A percentile compares a stretch with the other conserved stretches of the same genome.
phyloP scores from a whole-genome alignment of 306 rosid species.

The Bauhinia variegata region DNA sequence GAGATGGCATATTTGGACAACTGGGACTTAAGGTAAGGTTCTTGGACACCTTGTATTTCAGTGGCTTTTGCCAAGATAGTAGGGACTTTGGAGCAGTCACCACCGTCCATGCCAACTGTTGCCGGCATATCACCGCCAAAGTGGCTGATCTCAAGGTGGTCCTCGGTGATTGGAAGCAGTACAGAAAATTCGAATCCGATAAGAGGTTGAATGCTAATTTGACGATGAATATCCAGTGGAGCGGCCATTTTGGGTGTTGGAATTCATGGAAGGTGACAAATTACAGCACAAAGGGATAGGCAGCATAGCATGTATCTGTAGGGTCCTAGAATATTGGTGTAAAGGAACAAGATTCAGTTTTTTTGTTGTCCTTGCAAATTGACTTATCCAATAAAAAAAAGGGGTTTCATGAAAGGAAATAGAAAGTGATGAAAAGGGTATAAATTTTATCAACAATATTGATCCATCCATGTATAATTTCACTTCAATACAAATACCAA shows the following conservation, averaged over 20 bases:
- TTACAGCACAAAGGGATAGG: not conserved
- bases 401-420: no score
- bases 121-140: slow-evolving; percentile 70
- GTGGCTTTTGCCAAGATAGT: slow-evolving; percentile 86
- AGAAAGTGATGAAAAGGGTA: no score
- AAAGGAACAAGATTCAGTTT: no score
- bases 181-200: slow-evolving; percentile 25
- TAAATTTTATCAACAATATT: no score
- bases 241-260: slow-evolving; percentile 46
- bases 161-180: slow-evolving; percentile 75
- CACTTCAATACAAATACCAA: no score
- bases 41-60: slow-evolving; percentile 68
- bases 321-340: no score
- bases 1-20: slow-evolving; percentile 37
- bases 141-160: slow-evolving; percentile 47
- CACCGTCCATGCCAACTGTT: slow-evolving; percentile 82
- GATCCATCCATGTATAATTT: no score
- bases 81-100: slow-evolving; percentile 55
- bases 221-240: slow-evolving; percentile 42
- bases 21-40: slow-evolving; percentile 68
- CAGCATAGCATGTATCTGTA: no score
- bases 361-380: no score
- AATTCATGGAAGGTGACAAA: slow-evolving; percentile 51
- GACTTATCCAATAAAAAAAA: no score
- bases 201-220: slow-evolving; percentile 26